Conservation (phyloP, 345 rosid species). For the Mallotus nudiflorus region DNA sequence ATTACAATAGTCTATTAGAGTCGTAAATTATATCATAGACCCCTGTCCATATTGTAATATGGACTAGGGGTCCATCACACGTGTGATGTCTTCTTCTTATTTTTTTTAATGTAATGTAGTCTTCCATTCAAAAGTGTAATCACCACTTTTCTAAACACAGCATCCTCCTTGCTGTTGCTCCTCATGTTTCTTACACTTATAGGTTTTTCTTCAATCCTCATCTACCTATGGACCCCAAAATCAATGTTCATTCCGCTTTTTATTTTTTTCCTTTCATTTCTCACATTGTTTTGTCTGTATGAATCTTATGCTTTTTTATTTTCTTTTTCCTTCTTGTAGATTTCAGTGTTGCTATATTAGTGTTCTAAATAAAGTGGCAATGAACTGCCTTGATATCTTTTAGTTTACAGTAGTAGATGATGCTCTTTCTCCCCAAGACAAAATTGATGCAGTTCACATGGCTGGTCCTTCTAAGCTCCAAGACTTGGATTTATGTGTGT, state of each 20-base stretch:
- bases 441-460: slow-evolving; percentile 50
- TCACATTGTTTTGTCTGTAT: too few species aligned
- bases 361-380: background rate
- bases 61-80: too few species aligned
- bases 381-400: slow-evolving; percentile 25
- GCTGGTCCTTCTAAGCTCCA: slow-evolving; percentile 80
- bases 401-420: slow-evolving; percentile 41
- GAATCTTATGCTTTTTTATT: background rate
- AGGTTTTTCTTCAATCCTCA: background rate
- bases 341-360: background rate
- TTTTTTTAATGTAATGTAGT: too few species aligned
- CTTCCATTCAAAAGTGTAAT: too few species aligned
- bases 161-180: background rate
- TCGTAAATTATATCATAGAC: too few species aligned
- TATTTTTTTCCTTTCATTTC: background rate
- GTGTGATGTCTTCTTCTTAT: too few species aligned
- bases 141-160: background rate
- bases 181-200: background rate
- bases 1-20: too few species aligned
- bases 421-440: slow-evolving; percentile 42
- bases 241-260: too few species aligned
- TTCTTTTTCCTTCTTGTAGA: background rate
- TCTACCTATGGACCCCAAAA: too few species aligned
- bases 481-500: too few species aligned
- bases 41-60: too few species aligned